These are phyloP conservation scores for Cyberlindnera samutprakarnensis DNA, from an alignment of 805 yeast species.

Conservation along the genomic window DNA sequence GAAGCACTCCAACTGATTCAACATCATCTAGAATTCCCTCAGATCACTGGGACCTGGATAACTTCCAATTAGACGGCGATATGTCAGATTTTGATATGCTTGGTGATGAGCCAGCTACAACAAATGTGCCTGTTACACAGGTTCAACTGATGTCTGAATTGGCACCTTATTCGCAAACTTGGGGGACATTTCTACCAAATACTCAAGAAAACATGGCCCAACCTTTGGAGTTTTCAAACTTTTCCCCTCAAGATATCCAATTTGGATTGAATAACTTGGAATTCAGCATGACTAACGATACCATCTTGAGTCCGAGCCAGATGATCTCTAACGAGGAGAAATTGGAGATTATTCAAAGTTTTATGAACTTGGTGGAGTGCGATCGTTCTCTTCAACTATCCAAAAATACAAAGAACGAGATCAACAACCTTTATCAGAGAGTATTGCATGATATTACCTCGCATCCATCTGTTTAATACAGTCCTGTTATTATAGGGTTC, in stretches of 20 bases:
- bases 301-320: constrained; percentile 1
- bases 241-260: too few species aligned
- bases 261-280: too few species aligned
- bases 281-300: too few species aligned
- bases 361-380: constrained; percentile 6
- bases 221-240: too few species aligned
- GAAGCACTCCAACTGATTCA: not conserved
- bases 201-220: too few species aligned
- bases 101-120: not conserved
- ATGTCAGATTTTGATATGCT: constrained; percentile 5
- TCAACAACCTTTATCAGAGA: constrained; percentile 1
- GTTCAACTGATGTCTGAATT: constrained; percentile 21
- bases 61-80: constrained; percentile 7
- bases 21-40: not conserved
- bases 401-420: constrained; percentile 7
- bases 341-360: constrained; percentile 5
- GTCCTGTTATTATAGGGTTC: too few species aligned
- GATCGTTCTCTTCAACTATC: constrained; percentile 7
- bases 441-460: constrained; percentile 1
- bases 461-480: too few species aligned
- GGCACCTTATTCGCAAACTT: too few species aligned
- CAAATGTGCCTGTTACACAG: constrained; percentile 4
- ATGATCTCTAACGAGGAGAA: constrained; percentile 2
- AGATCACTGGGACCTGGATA: constrained; percentile 1
- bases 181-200: too few species aligned